phyloP scores from a whole-genome alignment of 257 asterid species.

The Linderniella brevidens region DNA sequence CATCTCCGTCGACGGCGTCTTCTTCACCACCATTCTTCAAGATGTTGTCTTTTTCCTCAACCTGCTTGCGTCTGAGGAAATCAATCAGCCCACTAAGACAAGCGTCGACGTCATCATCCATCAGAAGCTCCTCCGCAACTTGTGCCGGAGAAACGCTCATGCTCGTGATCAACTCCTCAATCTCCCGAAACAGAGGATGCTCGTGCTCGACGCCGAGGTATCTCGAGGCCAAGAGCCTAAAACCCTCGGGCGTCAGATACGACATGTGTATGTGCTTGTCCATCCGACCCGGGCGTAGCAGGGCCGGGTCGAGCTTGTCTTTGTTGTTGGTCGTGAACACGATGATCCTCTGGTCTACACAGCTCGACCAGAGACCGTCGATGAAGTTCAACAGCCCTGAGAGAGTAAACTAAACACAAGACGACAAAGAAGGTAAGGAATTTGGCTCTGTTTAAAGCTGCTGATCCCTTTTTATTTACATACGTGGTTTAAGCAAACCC shows the following conservation, averaged over 20 bases:
- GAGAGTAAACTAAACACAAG: slow-evolving; percentile 28
- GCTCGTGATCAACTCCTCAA: slow-evolving; percentile 19
- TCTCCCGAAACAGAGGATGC: slow-evolving; percentile 20
- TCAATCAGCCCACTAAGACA: slow-evolving; percentile 23
- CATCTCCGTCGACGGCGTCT: neutral
- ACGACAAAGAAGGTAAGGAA: neutral
- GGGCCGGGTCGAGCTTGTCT: slow-evolving; percentile 59
- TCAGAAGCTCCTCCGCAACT: slow-evolving; percentile 67
- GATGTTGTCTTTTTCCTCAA: neutral
- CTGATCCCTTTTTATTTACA: too few relatives aligned
- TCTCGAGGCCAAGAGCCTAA: slow-evolving; percentile 33
- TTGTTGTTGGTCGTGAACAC: slow-evolving; percentile 63
- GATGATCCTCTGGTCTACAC: slow-evolving; percentile 62
- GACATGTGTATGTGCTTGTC: slow-evolving; percentile 77
- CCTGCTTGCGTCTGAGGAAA: slow-evolving; percentile 27
- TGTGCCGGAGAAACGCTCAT: slow-evolving; percentile 52
- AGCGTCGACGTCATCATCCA: slow-evolving; percentile 36
- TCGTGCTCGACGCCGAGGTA: slow-evolving; percentile 22
- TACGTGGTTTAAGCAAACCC: too few relatives aligned
- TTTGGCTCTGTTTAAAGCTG: too few relatives aligned
- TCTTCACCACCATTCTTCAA: neutral
- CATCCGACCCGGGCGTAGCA: slow-evolving; percentile 81
- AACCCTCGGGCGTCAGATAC: slow-evolving; percentile 38
- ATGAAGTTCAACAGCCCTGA: slow-evolving; percentile 64
- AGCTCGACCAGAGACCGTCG: slow-evolving; percentile 79